Conservation (phyloP, 176 grass and related monocot genomes). For the Musa acuminata region DNA sequence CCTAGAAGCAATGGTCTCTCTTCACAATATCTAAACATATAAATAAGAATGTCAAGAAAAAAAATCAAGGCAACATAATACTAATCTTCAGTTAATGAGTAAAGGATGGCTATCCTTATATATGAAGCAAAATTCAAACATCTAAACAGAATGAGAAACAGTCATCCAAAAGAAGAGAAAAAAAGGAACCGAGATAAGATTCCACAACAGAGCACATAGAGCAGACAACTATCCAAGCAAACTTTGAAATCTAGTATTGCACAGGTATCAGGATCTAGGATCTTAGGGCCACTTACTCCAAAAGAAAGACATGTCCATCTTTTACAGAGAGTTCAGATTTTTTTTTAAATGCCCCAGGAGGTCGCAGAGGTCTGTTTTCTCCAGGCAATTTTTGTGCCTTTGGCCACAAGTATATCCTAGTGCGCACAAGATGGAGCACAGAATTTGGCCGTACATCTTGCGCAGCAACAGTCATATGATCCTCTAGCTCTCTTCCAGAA, state of each 20-base stretch:
- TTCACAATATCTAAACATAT: constrained; percentile 74
- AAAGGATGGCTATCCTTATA: neutral
- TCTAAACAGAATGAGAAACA: neutral
- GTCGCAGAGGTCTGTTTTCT: constrained; percentile 66
- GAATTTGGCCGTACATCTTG: constrained; percentile 71
- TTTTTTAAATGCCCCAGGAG: constrained; percentile 85
- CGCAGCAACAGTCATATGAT: constrained; percentile 49
- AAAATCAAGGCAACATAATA: neutral
- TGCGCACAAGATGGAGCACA: constrained; percentile 74
- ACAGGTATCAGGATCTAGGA: neutral
- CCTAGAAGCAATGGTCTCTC: constrained; percentile 81
- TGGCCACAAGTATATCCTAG: constrained; percentile 74
- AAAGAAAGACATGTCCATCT: constrained; percentile 88
- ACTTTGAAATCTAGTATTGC: neutral
- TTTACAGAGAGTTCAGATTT: constrained; percentile 82
- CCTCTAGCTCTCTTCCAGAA: constrained; percentile 79
- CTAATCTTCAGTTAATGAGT: neutral
- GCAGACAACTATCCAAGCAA: neutral
- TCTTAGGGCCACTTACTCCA: constrained; percentile 64
- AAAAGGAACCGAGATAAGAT: neutral
- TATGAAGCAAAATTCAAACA: neutral
- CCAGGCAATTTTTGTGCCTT: constrained; percentile 85
- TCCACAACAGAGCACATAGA: neutral
- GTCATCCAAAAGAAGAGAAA: neutral
- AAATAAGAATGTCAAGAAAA: neutral